Base-by-base conservation (phyloP, 106 monocot species). In the Platanthera zijinensis region DNA sequence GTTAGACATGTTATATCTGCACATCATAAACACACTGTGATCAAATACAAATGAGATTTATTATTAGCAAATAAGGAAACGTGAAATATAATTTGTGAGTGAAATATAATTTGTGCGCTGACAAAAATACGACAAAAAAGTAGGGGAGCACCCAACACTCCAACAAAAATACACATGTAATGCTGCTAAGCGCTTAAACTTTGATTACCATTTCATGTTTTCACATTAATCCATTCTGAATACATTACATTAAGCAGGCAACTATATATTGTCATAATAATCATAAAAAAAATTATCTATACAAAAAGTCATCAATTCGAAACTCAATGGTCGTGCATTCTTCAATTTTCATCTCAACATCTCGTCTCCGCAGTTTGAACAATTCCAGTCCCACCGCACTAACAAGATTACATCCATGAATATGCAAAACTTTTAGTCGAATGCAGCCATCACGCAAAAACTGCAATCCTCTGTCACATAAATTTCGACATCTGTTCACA, bases 401-500 rank as follows among this genome's bases (percentile, higher is more conserved):
- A 28, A 96, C 81, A 7, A 69, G 72, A n/a, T 66, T 84, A 51
- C 96, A 96, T 10, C 88, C 90, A 57, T 89, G 78, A 52, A 93
- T 89, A 68, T 92, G 79, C 28, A 96, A 21, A 71, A 89, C 80
- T 17, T 75, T 22, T 47, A 93, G 82, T 48, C 63, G 52, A 0
- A 0, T 15, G 32, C 92, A 92, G 6, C 95, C 94, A 50, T 84
- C 77, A 14, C 76, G 57, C 78, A 96, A 71, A 45, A 79, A 78
- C 59, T 77, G 85, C 79, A 96, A 69, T 51, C 90, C 85, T 54
- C 47, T 80, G 50, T 96, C 85, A 71, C 90, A 90, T 0, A 96
- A 57, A 85, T 93, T 92, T 71, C 85, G 74, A 72, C 95, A 96
- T 15, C 95, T 75, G 39, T 90, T 90, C 53, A 93, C 95, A 79